phyloP scores from a whole-genome alignment of 345 rosid genomes.

The Salix caprea region DNA sequence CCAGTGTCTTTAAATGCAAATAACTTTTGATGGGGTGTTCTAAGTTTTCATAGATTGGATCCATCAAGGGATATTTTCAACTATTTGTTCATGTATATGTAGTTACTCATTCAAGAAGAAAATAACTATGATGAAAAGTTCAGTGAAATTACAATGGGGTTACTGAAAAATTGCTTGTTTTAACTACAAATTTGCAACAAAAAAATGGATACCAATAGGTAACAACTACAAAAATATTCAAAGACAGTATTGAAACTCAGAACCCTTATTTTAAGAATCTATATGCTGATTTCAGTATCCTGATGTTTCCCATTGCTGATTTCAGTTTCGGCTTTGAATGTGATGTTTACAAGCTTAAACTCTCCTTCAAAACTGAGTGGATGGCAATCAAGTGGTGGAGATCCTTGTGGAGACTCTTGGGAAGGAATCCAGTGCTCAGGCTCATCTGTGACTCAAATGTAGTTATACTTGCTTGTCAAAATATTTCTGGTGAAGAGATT shows the following conservation, averaged over 20 bases:
- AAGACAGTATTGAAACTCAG: not conserved
- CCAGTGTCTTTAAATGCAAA: not conserved
- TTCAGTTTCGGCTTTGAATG: slow-evolving; percentile 79
- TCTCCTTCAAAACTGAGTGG: slow-evolving; percentile 64
- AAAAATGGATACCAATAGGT: not conserved
- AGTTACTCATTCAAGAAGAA: not conserved
- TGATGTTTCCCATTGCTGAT: slow-evolving; percentile 20
- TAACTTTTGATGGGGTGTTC: not conserved
- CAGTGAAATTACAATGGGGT: not conserved
- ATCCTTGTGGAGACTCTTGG: slow-evolving; percentile 89
- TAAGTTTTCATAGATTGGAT: not conserved
- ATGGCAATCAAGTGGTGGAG: slow-evolving; percentile 77
- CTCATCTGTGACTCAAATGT: slow-evolving; percentile 79
- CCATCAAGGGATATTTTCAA: not conserved
- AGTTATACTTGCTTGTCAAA: not conserved
- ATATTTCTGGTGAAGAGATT: not conserved
- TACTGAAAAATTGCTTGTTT: not conserved
- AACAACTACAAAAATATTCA: too few species aligned
- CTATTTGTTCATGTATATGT: not conserved
- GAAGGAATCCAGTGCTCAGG: slow-evolving; percentile 82
- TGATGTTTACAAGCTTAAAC: slow-evolving; percentile 72
- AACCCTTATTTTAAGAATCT: not conserved
- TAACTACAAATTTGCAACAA: not conserved
- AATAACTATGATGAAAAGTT: not conserved
- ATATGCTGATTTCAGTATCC: not conserved